Conservation (phyloP, 257 asterid species). For the Solanum raphanifolium region DNA sequence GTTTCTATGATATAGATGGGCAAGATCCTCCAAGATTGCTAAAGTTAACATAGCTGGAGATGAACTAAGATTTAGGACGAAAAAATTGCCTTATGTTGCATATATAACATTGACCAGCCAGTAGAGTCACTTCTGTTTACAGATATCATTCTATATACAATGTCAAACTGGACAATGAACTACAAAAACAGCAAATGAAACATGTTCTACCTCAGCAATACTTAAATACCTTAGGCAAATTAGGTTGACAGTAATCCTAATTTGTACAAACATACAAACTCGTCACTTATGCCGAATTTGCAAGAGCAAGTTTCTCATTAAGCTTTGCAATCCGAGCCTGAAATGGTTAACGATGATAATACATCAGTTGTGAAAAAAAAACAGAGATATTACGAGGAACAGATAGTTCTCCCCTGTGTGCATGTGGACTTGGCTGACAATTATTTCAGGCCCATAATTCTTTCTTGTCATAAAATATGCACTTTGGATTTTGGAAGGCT, state of each 20-base stretch:
- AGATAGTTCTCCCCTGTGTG: background rate
- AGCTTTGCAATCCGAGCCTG: conserved; percentile 65
- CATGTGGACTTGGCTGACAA: background rate
- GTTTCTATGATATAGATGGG: background rate
- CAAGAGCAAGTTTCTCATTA: conserved; percentile 38
- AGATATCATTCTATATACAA: background rate
- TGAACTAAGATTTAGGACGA: background rate
- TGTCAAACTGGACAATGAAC: background rate
- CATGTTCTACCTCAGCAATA: background rate
- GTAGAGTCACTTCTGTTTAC: background rate
- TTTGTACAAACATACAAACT: background rate
- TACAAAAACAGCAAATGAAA: background rate
- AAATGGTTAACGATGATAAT: conserved; percentile 5
- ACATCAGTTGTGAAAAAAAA: background rate
- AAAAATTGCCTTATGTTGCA: background rate
- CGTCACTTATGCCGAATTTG: conserved; percentile 16
- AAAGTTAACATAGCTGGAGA: background rate
- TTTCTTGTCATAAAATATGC: background rate
- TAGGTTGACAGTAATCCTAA: background rate
- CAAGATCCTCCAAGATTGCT: background rate
- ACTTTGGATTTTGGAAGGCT: background rate
- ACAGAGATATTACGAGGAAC: background rate
- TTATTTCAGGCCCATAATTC: background rate
- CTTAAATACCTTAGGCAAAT: background rate
- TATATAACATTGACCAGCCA: background rate